phyloP scores from a whole-genome alignment of 129 eudicot genomes.

The Lactuca saligna region DNA sequence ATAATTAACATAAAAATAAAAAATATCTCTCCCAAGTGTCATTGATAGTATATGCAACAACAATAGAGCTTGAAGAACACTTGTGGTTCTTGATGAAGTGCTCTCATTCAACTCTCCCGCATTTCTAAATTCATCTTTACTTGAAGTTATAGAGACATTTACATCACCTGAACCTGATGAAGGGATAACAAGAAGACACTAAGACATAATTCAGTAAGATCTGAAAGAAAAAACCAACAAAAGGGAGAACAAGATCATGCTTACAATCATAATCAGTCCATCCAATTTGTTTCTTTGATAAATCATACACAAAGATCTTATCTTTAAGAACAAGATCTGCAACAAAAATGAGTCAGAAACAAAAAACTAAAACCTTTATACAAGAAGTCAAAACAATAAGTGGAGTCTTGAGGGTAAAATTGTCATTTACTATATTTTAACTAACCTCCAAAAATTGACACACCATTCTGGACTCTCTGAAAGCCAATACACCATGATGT shows the following conservation, averaged over 20 bases:
- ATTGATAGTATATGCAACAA: constrained; percentile 20
- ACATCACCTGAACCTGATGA: constrained; percentile 74
- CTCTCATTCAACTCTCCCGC: constrained; percentile 71
- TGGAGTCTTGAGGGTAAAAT: too few relatives aligned
- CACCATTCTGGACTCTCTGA: too few relatives aligned
- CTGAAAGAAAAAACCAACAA: background rate
- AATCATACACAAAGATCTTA: constrained; percentile 79
- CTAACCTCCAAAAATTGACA: too few relatives aligned
- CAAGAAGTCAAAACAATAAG: too few relatives aligned
- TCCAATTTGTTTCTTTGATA: constrained; percentile 69
- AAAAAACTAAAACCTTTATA: too few relatives aligned
- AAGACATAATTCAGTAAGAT: background rate
- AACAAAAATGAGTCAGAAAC: background rate
- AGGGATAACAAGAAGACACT: background rate
- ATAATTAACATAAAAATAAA: too few relatives aligned
- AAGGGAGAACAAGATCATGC: constrained; percentile 25
- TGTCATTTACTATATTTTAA: too few relatives aligned
- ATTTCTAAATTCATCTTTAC: constrained; percentile 62
- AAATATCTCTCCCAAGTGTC: constrained; percentile 6
- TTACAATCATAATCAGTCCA: constrained; percentile 97
- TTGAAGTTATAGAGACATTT: constrained; percentile 73
- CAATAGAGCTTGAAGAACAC: constrained; percentile 13
- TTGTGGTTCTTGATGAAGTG: constrained; percentile 39
- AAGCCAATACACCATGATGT: too few relatives aligned
- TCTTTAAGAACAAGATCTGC: constrained; percentile 94